These are phyloP conservation scores for Penicillium roqueforti DNA, from an alignment of 495 filamentous ascomycete species.

Conservation along the genomic window DNA sequence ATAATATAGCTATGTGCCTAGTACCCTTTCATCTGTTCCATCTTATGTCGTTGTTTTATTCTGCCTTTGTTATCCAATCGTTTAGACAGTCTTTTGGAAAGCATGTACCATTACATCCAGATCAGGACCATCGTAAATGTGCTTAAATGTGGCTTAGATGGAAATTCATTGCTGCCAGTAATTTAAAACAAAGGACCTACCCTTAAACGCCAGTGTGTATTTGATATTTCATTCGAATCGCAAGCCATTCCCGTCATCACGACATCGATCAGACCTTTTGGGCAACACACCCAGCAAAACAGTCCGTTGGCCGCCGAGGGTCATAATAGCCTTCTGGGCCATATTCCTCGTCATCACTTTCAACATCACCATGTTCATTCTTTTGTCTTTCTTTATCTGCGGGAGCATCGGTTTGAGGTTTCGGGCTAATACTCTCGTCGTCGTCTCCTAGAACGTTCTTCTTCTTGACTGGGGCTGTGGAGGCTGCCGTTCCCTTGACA, in stretches of 20 bases:
- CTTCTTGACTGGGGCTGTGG: constrained; percentile 35
- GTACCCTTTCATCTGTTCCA: constrained; percentile 31
- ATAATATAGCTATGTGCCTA: constrained; percentile 36
- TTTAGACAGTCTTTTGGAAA: constrained; percentile 32
- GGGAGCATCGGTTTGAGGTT: constrained; percentile 1
- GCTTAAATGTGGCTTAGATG: constrained; percentile 5
- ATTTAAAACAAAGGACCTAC: not conserved
- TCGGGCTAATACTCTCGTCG: constrained; percentile 31
- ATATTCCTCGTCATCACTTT: constrained; percentile 48
- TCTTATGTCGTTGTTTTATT: constrained; percentile 26
- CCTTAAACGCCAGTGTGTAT: not conserved
- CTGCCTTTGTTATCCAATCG: constrained; percentile 20
- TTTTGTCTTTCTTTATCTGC: not conserved
- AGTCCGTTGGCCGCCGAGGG: constrained; percentile 50
- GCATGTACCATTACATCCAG: constrained; percentile 38
- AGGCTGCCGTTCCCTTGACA: constrained; percentile 34
- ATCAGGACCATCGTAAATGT: constrained; percentile 19
- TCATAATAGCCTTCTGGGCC: constrained; percentile 46
- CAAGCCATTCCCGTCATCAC: not conserved
- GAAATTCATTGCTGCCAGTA: not conserved
- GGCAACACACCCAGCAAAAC: constrained; percentile 39
- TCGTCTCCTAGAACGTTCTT: constrained; percentile 45
- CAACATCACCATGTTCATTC: constrained; percentile 20
- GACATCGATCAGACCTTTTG: constrained; percentile 8
- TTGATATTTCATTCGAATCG: not conserved